Base-by-base conservation (phyloP, 176 grass and related monocot species). In the Saccharum spontaneum region DNA sequence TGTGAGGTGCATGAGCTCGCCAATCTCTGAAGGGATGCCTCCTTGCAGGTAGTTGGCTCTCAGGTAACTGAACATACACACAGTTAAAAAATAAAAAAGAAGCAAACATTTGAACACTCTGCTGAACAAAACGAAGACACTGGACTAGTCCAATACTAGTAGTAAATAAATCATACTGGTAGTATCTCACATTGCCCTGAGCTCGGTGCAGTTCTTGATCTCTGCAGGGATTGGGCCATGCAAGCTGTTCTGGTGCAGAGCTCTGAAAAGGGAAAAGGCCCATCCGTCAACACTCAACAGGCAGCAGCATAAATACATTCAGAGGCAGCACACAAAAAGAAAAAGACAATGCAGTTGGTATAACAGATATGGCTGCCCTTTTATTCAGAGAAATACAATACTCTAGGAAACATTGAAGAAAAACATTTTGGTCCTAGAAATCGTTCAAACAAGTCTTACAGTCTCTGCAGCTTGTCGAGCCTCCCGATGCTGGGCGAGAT, bases 1-100 rank as follows among this genome's bases (percentile, higher is more conserved):
- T 3, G 90, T 96, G 40, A 99, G 90, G 83, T 94, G 94, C 61
- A 76, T 3, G 11, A 99, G 91, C 67, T 91, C 86, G 38, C 97
- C 94, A 65, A 99, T 88, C 82, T 94, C 93, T 6, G 97, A 89
- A 54, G 97, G 97, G 61, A 99, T 84, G 5, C 86, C 94, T 60
- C 97, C 97, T 99, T 99, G 97, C 52, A 99, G 86, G 83, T 99
- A 96, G 87, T 99, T 99, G 15, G 93, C 91, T 75, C 97, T 92
- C 54, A 96, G 78, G 82, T 96, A 99, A 67, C 97, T 99, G 73
- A 55, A 85, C 4, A 38, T 18, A 74, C 3, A 74, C 7, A 64
- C 15, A 65, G 8, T 24, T 4, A 50, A 22, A 55, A 22, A 57
- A 49, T 12, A 62, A 49, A 10, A 60, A 62, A 10, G 20, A 31